These are phyloP conservation scores for Hura crepitans DNA, from an alignment of 441 rosid genomes.

Conservation along the genomic window DNA sequence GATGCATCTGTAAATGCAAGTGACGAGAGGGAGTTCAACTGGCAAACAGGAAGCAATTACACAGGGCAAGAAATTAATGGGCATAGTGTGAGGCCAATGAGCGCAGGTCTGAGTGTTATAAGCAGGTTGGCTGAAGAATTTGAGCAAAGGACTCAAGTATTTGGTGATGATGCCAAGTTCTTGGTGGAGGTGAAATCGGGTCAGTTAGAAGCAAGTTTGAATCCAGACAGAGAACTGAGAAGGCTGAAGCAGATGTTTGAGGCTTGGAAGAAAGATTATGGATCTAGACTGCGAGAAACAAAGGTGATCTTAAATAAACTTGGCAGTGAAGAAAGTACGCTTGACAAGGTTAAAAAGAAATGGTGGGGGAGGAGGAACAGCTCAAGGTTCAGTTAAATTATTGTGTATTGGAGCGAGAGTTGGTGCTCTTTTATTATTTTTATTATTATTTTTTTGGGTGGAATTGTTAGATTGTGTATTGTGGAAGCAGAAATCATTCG, in stretches of 20 bases:
- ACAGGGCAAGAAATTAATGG: constrained; percentile 65
- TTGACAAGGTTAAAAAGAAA: constrained; percentile 70
- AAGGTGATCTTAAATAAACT: constrained; percentile 83
- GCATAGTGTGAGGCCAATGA: constrained; percentile 55
- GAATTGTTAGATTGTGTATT: constrained; percentile 11
- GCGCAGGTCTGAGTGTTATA: constrained; percentile 80
- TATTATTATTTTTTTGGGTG: too few species aligned
- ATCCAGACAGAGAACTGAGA: constrained; percentile 82
- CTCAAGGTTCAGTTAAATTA: constrained; percentile 39
- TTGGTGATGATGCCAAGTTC: constrained; percentile 94
- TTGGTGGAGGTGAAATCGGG: constrained; percentile 97
- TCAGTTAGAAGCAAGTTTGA: constrained; percentile 86
- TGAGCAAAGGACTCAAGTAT: constrained; percentile 96
- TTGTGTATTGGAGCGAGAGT: not conserved
- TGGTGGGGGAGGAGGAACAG: constrained; percentile 99
- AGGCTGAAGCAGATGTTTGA: constrained; percentile 95
- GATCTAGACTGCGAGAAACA: constrained; percentile 72
- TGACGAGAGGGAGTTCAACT: constrained; percentile 56
- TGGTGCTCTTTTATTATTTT: too few species aligned
- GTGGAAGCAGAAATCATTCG: constrained; percentile 2
- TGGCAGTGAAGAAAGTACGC: constrained; percentile 70
- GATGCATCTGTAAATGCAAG: constrained; percentile 88
- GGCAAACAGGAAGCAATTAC: constrained; percentile 62
- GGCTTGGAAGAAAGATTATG: constrained; percentile 96
- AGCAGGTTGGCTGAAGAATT: constrained; percentile 90